phyloP scores from a whole-genome alignment of 1,139 yeast genomes.

The Taphrina confusa region DNA sequence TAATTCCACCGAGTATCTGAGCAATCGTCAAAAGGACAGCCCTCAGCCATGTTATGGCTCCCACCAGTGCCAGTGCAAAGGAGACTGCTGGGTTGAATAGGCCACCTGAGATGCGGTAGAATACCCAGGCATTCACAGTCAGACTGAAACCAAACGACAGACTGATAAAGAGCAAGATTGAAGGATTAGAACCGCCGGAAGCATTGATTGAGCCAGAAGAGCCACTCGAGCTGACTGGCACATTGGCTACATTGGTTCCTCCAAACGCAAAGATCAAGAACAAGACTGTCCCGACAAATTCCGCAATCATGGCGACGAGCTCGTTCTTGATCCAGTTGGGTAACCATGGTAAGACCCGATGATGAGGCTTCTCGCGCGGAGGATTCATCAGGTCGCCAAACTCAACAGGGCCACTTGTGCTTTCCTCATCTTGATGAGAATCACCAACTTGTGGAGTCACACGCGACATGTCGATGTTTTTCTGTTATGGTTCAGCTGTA shows the following conservation, averaged over 20 bases:
- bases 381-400: constrained; percentile 4
- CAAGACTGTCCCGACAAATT: constrained; percentile 81
- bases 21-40: constrained; percentile 65
- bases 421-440: background rate
- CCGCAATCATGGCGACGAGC: constrained; percentile 59
- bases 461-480: constrained; percentile 1
- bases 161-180: constrained; percentile 73
- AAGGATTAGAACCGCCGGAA: constrained; percentile 52
- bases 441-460: constrained; percentile 2
- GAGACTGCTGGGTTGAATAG: constrained; percentile 82
- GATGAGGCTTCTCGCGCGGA: constrained; percentile 8
- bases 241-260: constrained; percentile 83
- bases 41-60: constrained; percentile 73
- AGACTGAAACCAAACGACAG: constrained; percentile 88
- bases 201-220: constrained; percentile 14
- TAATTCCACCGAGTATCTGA: constrained; percentile 83
- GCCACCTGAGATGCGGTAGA: constrained; percentile 84
- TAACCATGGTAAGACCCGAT: constrained; percentile 10
- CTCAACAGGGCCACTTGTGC: constrained; percentile 9
- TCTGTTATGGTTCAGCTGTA: too few relatives aligned
- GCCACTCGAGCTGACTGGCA: constrained; percentile 40
- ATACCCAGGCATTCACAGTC: constrained; percentile 70
- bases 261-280: constrained; percentile 80
- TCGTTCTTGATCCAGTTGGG: constrained; percentile 52
- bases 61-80: constrained; percentile 64